Percentiles rank a stretch among this genome's conserved stretches.
phyloP scores from a whole-genome alignment of 176 grass and related monocot species.

The Saccharum officinarum region DNA sequence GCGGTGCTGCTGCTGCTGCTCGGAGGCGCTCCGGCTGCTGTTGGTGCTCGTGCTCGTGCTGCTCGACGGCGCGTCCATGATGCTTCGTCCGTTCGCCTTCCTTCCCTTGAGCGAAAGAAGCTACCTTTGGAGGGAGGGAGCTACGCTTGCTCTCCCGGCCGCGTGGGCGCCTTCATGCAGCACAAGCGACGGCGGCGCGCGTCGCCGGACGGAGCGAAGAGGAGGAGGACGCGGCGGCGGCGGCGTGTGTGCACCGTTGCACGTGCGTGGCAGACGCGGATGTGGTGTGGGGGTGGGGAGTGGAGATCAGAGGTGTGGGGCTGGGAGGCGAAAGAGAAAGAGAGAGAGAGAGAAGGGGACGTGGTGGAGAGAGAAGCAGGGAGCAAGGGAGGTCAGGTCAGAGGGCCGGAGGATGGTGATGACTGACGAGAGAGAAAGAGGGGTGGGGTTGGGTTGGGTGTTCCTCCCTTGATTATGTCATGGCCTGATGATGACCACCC shows the following conservation, averaged over 20 bases:
- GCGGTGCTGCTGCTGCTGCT: conserved; percentile 36
- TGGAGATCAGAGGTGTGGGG: conserved; percentile 40
- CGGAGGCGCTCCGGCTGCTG: conserved; percentile 85
- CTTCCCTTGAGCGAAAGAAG: not conserved
- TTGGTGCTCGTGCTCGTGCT: conserved; percentile 88
- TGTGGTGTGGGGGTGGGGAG: conserved; percentile 23
- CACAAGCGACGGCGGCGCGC: not conserved
- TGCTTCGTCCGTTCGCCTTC: too few species aligned
- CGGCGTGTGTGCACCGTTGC: conserved; percentile 3
- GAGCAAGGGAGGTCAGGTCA: not conserved
- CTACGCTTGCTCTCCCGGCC: not conserved
- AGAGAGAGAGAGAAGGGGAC: not conserved
- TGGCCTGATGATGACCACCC: not conserved
- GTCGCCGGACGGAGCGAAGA: conserved; percentile 16
- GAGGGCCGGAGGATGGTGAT: conserved; percentile 2
- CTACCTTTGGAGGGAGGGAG: not conserved
- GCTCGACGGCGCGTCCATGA: conserved; percentile 60
- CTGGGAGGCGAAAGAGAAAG: conserved; percentile 40
- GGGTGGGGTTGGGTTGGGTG: conserved; percentile 13
- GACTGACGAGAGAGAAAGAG: conserved; percentile 1
- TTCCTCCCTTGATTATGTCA: not conserved
- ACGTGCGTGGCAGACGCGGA: conserved; percentile 39
- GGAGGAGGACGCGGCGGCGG: not conserved
- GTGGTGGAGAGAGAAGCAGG: not conserved
- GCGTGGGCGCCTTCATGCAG: conserved; percentile 1